These are phyloP conservation scores for Nicotiana tabacum DNA, from an alignment of 257 asterid genomes.

Conservation along the genomic window DNA sequence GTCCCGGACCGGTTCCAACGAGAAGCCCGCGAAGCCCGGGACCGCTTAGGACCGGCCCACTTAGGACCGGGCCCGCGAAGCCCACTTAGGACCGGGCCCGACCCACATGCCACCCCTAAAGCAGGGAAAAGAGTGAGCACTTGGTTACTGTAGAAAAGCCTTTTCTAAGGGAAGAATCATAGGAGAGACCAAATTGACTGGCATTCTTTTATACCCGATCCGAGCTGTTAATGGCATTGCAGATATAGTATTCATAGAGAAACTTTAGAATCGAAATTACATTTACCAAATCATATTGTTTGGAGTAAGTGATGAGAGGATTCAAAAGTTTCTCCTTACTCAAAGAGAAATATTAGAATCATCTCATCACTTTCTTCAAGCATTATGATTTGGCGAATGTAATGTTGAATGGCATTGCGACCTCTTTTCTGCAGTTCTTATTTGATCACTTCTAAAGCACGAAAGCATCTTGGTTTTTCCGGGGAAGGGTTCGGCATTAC, in stretches of 20 bases:
- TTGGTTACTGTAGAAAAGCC: neutral
- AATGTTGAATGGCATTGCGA: neutral
- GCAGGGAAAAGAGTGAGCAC: neutral
- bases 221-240: neutral
- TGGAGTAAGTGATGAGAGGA: no score
- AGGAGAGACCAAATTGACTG: neutral
- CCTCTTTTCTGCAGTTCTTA: neutral
- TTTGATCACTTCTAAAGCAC: neutral
- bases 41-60: no score
- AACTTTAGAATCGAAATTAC: neutral
- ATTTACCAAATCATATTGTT: no score
- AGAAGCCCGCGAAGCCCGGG: no score
- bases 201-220: neutral
- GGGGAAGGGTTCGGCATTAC: neutral
- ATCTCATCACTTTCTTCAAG: neutral
- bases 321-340: no score
- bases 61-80: no score
- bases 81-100: slow-evolving; percentile 36
- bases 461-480: neutral
- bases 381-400: neutral
- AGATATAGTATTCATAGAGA: neutral
- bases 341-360: neutral
- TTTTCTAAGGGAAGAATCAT: neutral
- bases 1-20: no score
- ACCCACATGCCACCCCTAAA: neutral